Conservation (phyloP, 1,284 basidiomycete species). For the Sanguinoderma infundibulare region DNA sequence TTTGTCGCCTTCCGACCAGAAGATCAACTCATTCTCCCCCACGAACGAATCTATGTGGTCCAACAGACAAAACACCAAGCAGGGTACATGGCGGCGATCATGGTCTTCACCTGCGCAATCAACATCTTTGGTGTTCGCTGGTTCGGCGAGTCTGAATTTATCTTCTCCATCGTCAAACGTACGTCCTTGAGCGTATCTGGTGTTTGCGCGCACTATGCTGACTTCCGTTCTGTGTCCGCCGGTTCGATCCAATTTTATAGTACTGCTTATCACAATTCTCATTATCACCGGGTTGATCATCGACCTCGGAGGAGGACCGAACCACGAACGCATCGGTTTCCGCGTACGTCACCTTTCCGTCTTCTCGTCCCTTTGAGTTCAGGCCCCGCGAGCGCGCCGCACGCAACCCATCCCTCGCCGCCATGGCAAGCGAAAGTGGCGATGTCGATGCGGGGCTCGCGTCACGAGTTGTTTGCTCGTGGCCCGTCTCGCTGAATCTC, state of each 20-base stretch:
- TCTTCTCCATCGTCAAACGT: constrained; percentile 69
- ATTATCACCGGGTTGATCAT: constrained; percentile 70
- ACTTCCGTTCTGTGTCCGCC: no score
- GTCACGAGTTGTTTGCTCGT: background rate
- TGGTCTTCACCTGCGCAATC: constrained; percentile 64
- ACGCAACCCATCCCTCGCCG: no score
- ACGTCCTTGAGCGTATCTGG: no score
- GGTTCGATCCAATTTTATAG: no score
- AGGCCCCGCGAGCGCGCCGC: background rate
- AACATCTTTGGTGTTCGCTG: constrained; percentile 79
- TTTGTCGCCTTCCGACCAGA: no score
- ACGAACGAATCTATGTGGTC: no score
- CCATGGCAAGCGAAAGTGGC: background rate
- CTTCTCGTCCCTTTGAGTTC: background rate
- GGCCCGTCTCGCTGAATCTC: background rate
- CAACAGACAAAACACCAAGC: constrained; percentile 51
- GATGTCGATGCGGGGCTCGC: background rate
- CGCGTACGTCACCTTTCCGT: constrained; percentile 40
- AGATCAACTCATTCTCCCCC: no score
- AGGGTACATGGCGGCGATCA: constrained; percentile 68
- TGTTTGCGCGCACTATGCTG: no score
- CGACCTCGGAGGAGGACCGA: constrained; percentile 73
- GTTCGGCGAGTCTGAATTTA: constrained; percentile 57
- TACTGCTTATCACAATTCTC: constrained; percentile 61
- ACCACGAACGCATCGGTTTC: constrained; percentile 64